Percentiles rank a stretch among this genome's conserved stretches.
phyloP scores from a whole-genome alignment of 2,329 filamentous ascomycete species.

The Pseudovirgaria hyperparasitica region DNA sequence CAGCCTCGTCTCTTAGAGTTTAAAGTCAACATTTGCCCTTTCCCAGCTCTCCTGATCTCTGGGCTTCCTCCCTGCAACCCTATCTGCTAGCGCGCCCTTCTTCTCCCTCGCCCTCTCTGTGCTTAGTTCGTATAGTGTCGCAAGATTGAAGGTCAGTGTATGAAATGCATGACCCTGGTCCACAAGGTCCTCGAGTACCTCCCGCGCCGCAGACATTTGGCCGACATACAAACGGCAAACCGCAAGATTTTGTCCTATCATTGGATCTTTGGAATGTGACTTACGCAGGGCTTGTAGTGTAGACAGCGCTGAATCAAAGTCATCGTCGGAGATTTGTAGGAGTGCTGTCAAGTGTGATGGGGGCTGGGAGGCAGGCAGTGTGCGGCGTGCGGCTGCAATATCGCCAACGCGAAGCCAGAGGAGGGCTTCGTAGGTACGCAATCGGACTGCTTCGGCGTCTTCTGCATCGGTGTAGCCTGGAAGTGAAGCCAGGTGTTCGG shows the following conservation, averaged over 20 bases:
- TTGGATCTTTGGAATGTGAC: constrained; percentile 43
- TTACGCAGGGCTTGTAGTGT: constrained; percentile 46
- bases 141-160: constrained; percentile 76
- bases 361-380: constrained; percentile 27
- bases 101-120: constrained; percentile 59
- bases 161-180: constrained; percentile 49
- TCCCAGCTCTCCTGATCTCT: constrained; percentile 50
- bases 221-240: constrained; percentile 77
- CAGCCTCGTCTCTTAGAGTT: constrained; percentile 40
- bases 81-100: constrained; percentile 61
- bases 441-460: constrained; percentile 23
- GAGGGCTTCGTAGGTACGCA: constrained; percentile 40
- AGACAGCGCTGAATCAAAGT: constrained; percentile 50
- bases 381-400: constrained; percentile 49
- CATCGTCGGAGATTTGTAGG: constrained; percentile 64
- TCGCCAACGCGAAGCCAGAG: constrained; percentile 73
- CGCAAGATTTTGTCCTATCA: constrained; percentile 70
- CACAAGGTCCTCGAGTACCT: constrained; percentile 54
- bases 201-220: constrained; percentile 49
- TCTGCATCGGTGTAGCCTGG: constrained; percentile 32
- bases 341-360: constrained; percentile 37
- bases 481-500: constrained; percentile 55
- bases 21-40: constrained; percentile 61
- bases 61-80: constrained; percentile 47
- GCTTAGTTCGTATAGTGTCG: constrained; percentile 84